Evolutionary conservation across 345 rosid genomes (phyloP), one percentile per base, ranked within the genome.

Genomic region (Pistacia integerrima): DNA sequence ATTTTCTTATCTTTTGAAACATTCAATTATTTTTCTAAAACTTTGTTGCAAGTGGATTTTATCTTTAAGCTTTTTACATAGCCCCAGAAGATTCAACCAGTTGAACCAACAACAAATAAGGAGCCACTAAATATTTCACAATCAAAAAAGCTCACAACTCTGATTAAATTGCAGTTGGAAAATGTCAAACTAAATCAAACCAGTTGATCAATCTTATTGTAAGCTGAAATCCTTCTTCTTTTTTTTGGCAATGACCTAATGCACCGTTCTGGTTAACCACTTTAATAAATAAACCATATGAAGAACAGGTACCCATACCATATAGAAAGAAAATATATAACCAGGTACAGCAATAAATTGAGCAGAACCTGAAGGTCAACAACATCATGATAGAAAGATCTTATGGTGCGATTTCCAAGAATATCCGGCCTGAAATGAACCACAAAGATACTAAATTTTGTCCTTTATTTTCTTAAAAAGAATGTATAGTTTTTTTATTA

Each of bases 351-450:
- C 36, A 67, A 30, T 64, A 64, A 59, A 30, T 56, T 48, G 11
- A 76, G 77, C 76, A 76, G 67, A 76, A 95, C 97, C 96, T 90
- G 94, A 59, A 90, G 94, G 51, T 80, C 77, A 72, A 89, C 83
- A 73, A 93, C 93, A 70, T 87, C 88, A 38, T 33, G 78, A 78
- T 91, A 95, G 85, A 91, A 91, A 77, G 96, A 83, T 44, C 83
- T 78, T 88, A 93, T 91, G 38, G 89, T 84, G 78, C 76, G 79
- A 44, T 88, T 83, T 79, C 94, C 90, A 79, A 65, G 85, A 65
- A 91, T 67, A 79, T 95, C 94, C 64, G 78, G 84, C 94, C 99
- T 87, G 93, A 81, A 87, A 83, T 65, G 57, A 82, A 75, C 61
- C 41, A 64, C 8, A 2, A n/a, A 41, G 36, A 8, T 1, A 36